A percentile compares a stretch with the other conserved stretches of the same genome.
phyloP scores from a whole-genome alignment of 257 asterid species.

The Penstemon davidsonii region DNA sequence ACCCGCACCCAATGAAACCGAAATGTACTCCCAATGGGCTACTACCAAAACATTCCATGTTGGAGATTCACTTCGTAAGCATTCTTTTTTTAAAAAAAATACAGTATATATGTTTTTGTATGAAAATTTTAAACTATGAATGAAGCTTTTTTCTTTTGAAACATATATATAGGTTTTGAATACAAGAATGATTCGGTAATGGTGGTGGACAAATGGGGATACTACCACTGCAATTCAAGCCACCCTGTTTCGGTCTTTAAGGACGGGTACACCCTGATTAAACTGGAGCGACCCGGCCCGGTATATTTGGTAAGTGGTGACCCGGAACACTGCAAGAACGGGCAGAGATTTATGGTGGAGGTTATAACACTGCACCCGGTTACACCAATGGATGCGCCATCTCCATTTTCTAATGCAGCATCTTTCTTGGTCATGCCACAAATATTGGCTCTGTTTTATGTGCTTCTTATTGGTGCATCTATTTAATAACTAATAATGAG shows the following conservation, averaged over 20 bases:
- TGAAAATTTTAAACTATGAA: too few species aligned
- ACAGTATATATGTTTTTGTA: too few species aligned
- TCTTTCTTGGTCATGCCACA: not conserved
- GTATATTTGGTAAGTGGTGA: not conserved
- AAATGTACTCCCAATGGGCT: not conserved
- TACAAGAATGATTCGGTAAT: not conserved
- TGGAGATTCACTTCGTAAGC: not conserved
- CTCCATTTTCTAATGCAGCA: not conserved
- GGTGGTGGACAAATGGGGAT: not conserved
- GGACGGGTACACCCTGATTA: not conserved
- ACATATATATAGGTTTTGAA: not conserved
- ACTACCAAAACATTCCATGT: not conserved
- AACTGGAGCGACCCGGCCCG: not conserved
- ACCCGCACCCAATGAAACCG: not conserved
- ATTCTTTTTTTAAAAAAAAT: too few species aligned
- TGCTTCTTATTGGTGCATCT: not conserved
- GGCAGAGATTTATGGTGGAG: not conserved
- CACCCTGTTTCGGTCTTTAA: not conserved
- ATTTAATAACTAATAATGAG: too few species aligned
- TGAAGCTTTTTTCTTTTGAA: not conserved
- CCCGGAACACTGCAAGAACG: not conserved
- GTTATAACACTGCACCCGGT: not conserved
- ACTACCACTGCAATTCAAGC: not conserved
- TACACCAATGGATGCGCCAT: too few species aligned
- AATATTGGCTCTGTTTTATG: not conserved